phyloP scores from a whole-genome alignment of 345 rosid genomes.

The Turnera subulata region DNA sequence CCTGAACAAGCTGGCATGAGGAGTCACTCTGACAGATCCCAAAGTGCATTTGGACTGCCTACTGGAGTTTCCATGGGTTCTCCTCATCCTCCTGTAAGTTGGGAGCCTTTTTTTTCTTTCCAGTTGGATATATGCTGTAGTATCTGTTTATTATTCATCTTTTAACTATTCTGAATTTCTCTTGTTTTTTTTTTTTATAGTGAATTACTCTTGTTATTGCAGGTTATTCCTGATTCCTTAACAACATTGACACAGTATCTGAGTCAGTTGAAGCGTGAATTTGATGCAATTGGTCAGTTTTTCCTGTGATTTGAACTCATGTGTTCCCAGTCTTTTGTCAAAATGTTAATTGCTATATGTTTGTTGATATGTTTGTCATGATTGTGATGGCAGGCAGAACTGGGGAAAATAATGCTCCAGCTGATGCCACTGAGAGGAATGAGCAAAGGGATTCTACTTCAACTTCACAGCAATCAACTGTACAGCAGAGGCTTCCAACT shows the following conservation, averaged over 20 bases:
- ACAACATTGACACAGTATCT: conserved; percentile 63
- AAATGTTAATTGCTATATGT: background rate
- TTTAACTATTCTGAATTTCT: too few species aligned
- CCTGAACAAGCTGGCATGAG: conserved; percentile 39
- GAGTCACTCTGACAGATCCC: conserved; percentile 38
- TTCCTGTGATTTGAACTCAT: background rate
- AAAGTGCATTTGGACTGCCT: conserved; percentile 58
- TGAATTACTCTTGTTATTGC: conserved; percentile 14
- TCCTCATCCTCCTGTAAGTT: conserved; percentile 57
- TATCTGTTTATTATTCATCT: too few species aligned
- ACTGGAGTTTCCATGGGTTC: conserved; percentile 46
- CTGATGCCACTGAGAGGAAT: conserved; percentile 20
- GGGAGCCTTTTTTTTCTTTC: conserved; percentile 7
- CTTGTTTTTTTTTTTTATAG: too few species aligned
- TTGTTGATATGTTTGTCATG: conserved; percentile 19
- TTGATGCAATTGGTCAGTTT: conserved; percentile 47
- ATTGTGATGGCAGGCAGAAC: conserved; percentile 37
- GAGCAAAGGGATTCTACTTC: conserved; percentile 35
- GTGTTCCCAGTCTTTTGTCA: background rate
- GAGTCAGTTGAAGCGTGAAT: conserved; percentile 42
- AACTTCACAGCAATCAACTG: conserved; percentile 27
- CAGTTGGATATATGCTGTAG: too few species aligned
- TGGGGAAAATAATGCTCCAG: conserved; percentile 30
- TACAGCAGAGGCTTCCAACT: conserved; percentile 54
- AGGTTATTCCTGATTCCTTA: conserved; percentile 68